Conservation (phyloP, 495 filamentous ascomycete genomes). For the Hypoxylon cercidicola region DNA sequence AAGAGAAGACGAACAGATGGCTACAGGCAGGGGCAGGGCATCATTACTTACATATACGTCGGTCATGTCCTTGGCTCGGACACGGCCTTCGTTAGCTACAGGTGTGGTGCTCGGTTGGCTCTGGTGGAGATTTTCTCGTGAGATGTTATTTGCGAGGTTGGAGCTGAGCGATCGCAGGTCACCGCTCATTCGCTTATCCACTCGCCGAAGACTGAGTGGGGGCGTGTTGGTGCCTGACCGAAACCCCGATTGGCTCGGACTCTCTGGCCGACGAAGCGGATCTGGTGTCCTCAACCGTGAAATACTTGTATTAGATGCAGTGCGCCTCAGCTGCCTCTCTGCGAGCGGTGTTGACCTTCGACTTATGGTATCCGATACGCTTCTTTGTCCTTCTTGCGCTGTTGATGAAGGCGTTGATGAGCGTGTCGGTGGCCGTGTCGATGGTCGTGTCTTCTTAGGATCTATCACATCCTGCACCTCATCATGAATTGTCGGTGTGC, state of each 20-base stretch:
- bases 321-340: constrained; percentile 51
- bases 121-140: constrained; percentile 54
- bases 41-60: constrained; percentile 87
- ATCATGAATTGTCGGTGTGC: constrained; percentile 30
- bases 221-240: constrained; percentile 61
- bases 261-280: constrained; percentile 65
- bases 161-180: constrained; percentile 80
- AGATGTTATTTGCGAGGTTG: constrained; percentile 48
- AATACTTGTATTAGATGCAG: constrained; percentile 61
- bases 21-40: constrained; percentile 26
- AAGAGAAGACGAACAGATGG: too few relatives aligned
- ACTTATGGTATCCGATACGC: constrained; percentile 47
- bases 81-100: constrained; percentile 87
- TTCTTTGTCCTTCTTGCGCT: constrained; percentile 40
- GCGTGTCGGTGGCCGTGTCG: constrained; percentile 15
- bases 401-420: too few relatives aligned
- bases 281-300: constrained; percentile 67
- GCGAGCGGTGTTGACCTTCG: constrained; percentile 42
- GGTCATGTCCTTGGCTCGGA: constrained; percentile 83
- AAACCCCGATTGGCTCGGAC: constrained; percentile 57
- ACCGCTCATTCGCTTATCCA: constrained; percentile 78
- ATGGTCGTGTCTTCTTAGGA: constrained; percentile 27
- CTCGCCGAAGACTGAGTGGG: constrained; percentile 68
- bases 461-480: constrained; percentile 23
- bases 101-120: constrained; percentile 74